Base-by-base conservation (phyloP, 1,284 basidiomycete species). In the Cutaneotrichosporon spelunceum region DNA sequence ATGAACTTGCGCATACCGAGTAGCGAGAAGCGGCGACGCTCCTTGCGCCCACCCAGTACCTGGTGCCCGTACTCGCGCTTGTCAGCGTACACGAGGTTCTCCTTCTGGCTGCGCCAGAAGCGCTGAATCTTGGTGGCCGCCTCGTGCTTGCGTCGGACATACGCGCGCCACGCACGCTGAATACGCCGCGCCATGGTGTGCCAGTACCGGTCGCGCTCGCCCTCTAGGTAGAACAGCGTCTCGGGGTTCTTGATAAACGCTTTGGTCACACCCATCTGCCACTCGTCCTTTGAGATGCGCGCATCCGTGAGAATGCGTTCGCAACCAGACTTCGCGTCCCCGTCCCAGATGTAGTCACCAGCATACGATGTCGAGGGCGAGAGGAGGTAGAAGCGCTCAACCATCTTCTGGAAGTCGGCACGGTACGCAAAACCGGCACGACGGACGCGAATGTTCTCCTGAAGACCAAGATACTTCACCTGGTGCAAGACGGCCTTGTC, bases 221-320 rank as follows among this genome's bases (percentile, higher is more conserved):
- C 94, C 81, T 99, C 95, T 59, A 99, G 83, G 23, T 95, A 96
- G 78, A 99, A 99, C 24, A 99, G 86, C 90, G 95, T 99, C 79
- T 99, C 95, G 0, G 95, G 95, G 76, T 95, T 98, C 84, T 99
- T 99, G 82, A 99, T 99, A 78, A 99, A 99, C 0, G 95, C 95
- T 75, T 99, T 99, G 13, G 95, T 96, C 2, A 89, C 87, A 67
- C 96, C 95, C 93, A 99, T 96, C 80, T 99, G 95, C 95, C 95
- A 99, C 79, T 99, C 94, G 60, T 98, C 95, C 71, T 86, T 88
- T 2, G 91, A 86, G 69, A 99, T 99, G 49, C 94, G 94, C 16
- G 93, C 95, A 73, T 99, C 95, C 66, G 85, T 90, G 54, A 99
- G 81, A 66, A 99, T 99, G 68, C 87, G 87, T 80, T 94, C 88